Percentiles rank a stretch among this genome's conserved stretches.
These are phyloP conservation scores for Vitis hybrid DNA, from an alignment of 177 flowering plant genomes.

Conservation along the genomic window DNA sequence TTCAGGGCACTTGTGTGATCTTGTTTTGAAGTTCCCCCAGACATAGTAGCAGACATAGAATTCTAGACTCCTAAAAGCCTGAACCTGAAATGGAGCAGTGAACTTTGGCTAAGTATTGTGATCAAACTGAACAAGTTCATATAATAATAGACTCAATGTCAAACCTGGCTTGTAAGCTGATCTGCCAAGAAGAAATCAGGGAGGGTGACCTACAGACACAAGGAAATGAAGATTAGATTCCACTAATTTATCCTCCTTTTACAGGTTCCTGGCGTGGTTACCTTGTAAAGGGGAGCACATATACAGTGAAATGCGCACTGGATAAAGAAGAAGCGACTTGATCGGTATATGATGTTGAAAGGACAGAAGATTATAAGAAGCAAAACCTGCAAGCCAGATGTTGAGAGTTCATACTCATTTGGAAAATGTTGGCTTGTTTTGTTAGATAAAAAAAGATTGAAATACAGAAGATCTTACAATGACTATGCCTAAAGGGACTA, in stretches of 20 bases:
- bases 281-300: constrained; percentile 85
- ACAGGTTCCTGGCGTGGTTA: constrained; percentile 8
- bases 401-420: background rate
- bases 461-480: constrained; percentile 4
- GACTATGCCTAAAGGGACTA: constrained; percentile 49
- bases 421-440: no score
- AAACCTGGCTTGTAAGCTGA: constrained; percentile 91
- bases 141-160: background rate
- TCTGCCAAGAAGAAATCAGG: constrained; percentile 91
- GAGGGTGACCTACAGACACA: constrained; percentile 53
- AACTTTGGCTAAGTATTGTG: background rate
- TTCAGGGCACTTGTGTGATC: constrained; percentile 35
- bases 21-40: constrained; percentile 41
- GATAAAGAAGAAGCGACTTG: constrained; percentile 77
- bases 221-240: background rate
- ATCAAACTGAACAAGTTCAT: background rate
- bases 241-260: background rate
- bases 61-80: constrained; percentile 64
- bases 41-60: constrained; percentile 76
- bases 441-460: no score
- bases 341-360: constrained; percentile 70
- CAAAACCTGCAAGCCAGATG: constrained; percentile 41
- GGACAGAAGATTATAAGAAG: constrained; percentile 57
- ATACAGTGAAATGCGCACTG: constrained; percentile 55
- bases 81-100: constrained; percentile 38